Evolutionary conservation across 2,329 filamentous ascomycete species (phyloP), one percentile per base, ranked within the genome.

Genomic region (Colletotrichum godetiae): DNA sequence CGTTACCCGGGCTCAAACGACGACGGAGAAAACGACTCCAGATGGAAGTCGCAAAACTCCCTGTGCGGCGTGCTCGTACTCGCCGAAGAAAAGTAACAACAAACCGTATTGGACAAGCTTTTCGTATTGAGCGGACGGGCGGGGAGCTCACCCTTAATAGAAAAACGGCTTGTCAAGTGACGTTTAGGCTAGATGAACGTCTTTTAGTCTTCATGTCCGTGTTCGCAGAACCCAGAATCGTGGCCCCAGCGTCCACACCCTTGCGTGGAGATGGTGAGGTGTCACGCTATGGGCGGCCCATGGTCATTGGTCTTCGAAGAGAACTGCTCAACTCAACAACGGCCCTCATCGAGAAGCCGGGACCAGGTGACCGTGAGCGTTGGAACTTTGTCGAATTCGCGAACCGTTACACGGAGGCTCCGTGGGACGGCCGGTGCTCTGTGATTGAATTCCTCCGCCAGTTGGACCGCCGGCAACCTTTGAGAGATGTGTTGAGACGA

Each of bases 391-490:
- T 64, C 19, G 33, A 60, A n/a, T 64, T 64, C 29, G 27, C 33
- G 31, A 59, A 53, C 53, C 11, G 13, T 37, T 22, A 60, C 37
- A 59, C 52, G 58, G 64, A 58, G 53, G 53, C 24, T 33, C 35
- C 55, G 67, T 15, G 33, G 27, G 42, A 49, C 61, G 42, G 67
- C 12, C 19, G 55, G 59, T 49, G n/a, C 42, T 46, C 27, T 24
- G 22, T 58, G 33, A 42, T 65, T 33, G 35, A 46, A 27, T 55
- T 27, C 13, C n/a, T 58, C 29, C 35, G 31, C 53, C 11, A 42
- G 63, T 13, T 35, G 61, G 60, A 66, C 42, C 6, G 5, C 71
- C 71, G 67, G 71, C n/a, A 66, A n/a, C 13, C 67, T 71, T 73
- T 71, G 27, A 15, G 49, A 12, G 12, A 7, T 6, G 6, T 10